Conservation (phyloP, 2,329 filamentous ascomycete species). For the Calycina herbarum region DNA sequence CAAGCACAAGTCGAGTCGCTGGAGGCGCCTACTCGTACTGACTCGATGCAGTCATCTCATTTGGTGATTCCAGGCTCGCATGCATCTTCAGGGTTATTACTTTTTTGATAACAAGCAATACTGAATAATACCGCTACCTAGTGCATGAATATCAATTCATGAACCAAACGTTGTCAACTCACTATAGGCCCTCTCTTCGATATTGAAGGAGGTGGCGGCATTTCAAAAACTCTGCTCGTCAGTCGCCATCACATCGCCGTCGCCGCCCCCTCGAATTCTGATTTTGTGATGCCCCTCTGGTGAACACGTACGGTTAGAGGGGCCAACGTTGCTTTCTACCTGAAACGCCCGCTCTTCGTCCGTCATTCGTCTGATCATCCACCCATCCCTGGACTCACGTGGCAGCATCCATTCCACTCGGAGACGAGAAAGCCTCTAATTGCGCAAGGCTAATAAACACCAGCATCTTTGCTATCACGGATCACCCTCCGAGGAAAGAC, state of each 20-base stretch:
- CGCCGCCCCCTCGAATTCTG: not conserved
- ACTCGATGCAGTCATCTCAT: not conserved
- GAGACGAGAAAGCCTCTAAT: not conserved
- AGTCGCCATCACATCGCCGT: not conserved
- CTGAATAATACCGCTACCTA: not conserved
- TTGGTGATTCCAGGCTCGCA: not conserved
- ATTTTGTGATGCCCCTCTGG: not conserved
- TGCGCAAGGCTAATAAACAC: too few relatives aligned
- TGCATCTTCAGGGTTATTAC: not conserved
- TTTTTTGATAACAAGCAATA: not conserved
- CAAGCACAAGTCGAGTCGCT: constrained; percentile 21
- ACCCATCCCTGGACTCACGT: constrained; percentile 13
- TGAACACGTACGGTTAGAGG: not conserved
- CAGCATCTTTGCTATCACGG: not conserved
- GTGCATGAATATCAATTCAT: too few relatives aligned
- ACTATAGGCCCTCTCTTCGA: not conserved
- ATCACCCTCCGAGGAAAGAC: constrained; percentile 4
- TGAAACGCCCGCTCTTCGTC: constrained; percentile 30
- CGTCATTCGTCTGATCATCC: constrained; percentile 32
- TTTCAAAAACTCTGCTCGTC: not conserved
- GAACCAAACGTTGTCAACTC: not conserved
- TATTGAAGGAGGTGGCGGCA: constrained; percentile 6
- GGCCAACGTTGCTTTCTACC: constrained; percentile 12
- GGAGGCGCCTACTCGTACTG: not conserved
- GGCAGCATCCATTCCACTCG: not conserved